A percentile compares a stretch with the other conserved stretches of the same genome.
Evolutionary conservation across 805 yeast genomes (phyloP).

Genomic region (Yarrowia sp.): DNA sequence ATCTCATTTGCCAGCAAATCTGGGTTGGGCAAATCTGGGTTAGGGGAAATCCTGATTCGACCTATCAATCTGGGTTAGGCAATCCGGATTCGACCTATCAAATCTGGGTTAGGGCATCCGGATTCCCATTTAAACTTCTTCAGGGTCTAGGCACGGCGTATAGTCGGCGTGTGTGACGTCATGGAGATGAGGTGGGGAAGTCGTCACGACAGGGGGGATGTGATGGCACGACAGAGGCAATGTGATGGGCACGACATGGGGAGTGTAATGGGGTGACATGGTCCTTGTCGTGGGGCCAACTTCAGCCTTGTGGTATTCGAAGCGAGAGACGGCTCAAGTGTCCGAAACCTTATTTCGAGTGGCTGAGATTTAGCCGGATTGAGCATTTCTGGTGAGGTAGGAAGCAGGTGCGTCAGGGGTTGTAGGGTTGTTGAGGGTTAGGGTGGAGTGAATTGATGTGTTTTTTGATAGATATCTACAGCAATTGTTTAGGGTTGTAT

Average conservation of each 20-base stretch:
- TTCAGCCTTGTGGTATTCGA: neutral
- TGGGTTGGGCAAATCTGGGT: too few species aligned
- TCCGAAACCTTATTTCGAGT: neutral
- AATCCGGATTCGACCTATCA: too few species aligned
- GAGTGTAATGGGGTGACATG: neutral
- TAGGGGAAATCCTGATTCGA: too few species aligned
- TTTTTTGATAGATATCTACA: too few species aligned
- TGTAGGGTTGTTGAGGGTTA: too few species aligned
- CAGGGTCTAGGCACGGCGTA: conserved; percentile 21
- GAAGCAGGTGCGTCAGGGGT: too few species aligned
- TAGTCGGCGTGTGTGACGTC: conserved; percentile 9
- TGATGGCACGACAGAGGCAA: neutral
- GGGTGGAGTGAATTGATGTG: too few species aligned
- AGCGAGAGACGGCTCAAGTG: neutral
- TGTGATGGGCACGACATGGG: neutral
- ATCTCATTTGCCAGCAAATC: too few species aligned
- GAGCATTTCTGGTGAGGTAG: neutral
- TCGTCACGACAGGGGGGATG: neutral
- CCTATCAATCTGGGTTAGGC: too few species aligned
- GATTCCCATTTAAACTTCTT: neutral
- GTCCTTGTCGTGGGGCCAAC: neutral
- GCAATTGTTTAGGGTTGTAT: too few species aligned
- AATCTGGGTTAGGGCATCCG: neutral
- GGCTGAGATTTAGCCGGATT: conserved; percentile 1
- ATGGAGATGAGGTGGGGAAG: neutral